Percentiles rank a stretch among this genome's conserved stretches.
These are phyloP conservation scores for Dorcoceras hygrometricum DNA, from an alignment of 257 asterid species.

Conservation along the genomic window DNA sequence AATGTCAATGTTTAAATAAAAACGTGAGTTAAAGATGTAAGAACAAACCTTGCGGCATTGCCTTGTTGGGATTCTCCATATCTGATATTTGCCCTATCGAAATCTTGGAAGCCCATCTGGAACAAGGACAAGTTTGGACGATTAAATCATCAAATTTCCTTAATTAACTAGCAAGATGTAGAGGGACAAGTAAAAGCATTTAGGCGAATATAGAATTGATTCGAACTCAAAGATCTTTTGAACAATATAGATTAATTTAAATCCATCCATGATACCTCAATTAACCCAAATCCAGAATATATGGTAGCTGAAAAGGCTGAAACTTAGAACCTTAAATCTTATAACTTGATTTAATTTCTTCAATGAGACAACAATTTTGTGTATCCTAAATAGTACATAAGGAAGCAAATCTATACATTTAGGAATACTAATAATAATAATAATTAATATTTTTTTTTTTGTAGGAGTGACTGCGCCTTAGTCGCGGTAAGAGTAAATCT, in stretches of 20 bases:
- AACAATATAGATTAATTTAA: too few species aligned
- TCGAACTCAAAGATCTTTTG: background rate
- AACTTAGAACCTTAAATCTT: background rate
- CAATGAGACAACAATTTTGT: background rate
- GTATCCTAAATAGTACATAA: too few species aligned
- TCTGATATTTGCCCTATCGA: conserved; percentile 50
- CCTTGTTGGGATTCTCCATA: conserved; percentile 59
- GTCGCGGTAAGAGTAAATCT: background rate
- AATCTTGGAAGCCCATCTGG: conserved; percentile 65
- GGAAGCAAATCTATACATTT: background rate
- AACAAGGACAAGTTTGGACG: conserved; percentile 19
- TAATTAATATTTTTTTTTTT: too few species aligned
- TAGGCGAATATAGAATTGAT: background rate
- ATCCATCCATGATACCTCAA: background rate
- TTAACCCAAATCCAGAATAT: background rate
- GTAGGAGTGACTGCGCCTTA: background rate
- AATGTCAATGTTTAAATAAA: background rate
- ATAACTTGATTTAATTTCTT: background rate
- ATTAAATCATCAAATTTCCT: background rate
- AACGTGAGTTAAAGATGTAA: background rate
- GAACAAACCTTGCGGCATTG: conserved; percentile 44
- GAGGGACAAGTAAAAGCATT: background rate
- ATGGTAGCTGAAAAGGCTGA: background rate
- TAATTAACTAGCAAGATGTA: background rate
- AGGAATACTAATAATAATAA: too few species aligned